Percentiles rank a stretch among this genome's conserved stretches.
Evolutionary conservation across 1,284 basidiomycete genomes (phyloP).

Genomic region (Tetrapyrgos nigripes): DNA sequence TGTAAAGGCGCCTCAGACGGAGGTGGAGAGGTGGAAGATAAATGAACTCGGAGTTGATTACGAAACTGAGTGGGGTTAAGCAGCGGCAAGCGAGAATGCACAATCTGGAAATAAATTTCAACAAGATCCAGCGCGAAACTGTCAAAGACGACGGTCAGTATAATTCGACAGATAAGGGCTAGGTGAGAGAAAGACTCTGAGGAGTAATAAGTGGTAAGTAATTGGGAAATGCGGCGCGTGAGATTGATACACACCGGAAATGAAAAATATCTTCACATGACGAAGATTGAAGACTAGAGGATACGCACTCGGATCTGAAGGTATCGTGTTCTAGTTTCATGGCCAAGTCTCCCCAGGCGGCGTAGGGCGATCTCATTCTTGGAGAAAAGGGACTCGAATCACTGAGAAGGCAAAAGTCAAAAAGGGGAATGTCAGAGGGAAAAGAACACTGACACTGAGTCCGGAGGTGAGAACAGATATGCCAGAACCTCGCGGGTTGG

Average conservation of each 20-base stretch:
- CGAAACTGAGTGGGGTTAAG: constrained; percentile 82
- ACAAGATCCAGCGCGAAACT: constrained; percentile 89
- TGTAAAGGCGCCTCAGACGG: constrained; percentile 53
- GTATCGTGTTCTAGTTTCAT: constrained; percentile 69
- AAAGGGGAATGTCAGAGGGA: constrained; percentile 26
- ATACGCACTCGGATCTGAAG: constrained; percentile 79
- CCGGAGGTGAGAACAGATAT: constrained; percentile 77
- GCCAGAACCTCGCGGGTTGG: constrained; percentile 67
- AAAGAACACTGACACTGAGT: constrained; percentile 42
- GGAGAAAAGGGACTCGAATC: constrained; percentile 39
- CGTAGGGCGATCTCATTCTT: constrained; percentile 51
- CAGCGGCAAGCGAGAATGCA: constrained; percentile 82
- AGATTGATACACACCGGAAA: constrained; percentile 33
- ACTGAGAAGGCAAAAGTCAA: constrained; percentile 23
- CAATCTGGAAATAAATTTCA: constrained; percentile 89
- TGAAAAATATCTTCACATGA: constrained; percentile 32
- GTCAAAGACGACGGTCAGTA: constrained; percentile 24
- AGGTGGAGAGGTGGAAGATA: constrained; percentile 42
- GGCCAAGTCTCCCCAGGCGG: constrained; percentile 75
- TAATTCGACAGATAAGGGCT: constrained; percentile 12
- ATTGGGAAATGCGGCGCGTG: constrained; percentile 8
- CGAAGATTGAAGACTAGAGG: constrained; percentile 21
- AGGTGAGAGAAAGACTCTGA: constrained; percentile 17
- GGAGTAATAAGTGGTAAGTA: not conserved
- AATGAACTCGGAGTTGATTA: constrained; percentile 55